Evolutionary conservation across 2,329 filamentous ascomycete genomes (phyloP).

Genomic region (Botryosphaeria dothidea): DNA sequence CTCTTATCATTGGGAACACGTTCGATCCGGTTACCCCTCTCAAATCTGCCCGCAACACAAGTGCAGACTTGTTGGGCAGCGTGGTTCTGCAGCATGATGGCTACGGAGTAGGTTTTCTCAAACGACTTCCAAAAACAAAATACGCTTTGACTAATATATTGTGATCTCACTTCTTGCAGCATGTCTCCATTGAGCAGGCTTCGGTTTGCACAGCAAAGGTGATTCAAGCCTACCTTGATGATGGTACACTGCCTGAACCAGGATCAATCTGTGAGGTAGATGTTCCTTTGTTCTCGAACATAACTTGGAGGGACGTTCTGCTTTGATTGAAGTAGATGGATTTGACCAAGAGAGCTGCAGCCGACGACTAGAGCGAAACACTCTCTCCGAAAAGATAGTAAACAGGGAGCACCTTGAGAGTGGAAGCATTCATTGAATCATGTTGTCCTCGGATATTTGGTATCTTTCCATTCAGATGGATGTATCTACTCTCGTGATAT

Average conservation of each 20-base stretch:
- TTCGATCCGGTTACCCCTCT: constrained; percentile 26
- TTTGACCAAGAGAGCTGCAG: too few relatives aligned
- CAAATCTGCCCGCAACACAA: constrained; percentile 23
- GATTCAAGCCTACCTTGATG: constrained; percentile 21
- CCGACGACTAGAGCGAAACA: too few relatives aligned
- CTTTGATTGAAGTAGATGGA: background rate
- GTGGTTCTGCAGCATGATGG: constrained; percentile 24
- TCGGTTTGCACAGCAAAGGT: constrained; percentile 22
- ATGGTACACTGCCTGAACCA: constrained; percentile 18
- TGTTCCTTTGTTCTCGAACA: constrained; percentile 9
- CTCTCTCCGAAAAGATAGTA: too few relatives aligned
- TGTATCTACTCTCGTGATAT: too few relatives aligned
- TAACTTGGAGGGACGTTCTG: background rate
- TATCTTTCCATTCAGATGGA: too few relatives aligned
- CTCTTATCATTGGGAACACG: constrained; percentile 24
- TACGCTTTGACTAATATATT: too few relatives aligned
- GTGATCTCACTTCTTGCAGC: background rate
- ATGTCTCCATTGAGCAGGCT: background rate
- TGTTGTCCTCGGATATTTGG: too few relatives aligned
- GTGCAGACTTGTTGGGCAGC: constrained; percentile 22
- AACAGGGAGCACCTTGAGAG: too few relatives aligned
- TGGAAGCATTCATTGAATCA: too few relatives aligned
- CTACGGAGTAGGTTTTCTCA: constrained; percentile 19
- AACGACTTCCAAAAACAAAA: too few relatives aligned
- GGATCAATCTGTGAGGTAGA: constrained; percentile 21